Percentiles rank a stretch among this genome's conserved stretches.
phyloP scores from a whole-genome alignment of 345 rosid genomes.

The Aquilaria yunnanensis region DNA sequence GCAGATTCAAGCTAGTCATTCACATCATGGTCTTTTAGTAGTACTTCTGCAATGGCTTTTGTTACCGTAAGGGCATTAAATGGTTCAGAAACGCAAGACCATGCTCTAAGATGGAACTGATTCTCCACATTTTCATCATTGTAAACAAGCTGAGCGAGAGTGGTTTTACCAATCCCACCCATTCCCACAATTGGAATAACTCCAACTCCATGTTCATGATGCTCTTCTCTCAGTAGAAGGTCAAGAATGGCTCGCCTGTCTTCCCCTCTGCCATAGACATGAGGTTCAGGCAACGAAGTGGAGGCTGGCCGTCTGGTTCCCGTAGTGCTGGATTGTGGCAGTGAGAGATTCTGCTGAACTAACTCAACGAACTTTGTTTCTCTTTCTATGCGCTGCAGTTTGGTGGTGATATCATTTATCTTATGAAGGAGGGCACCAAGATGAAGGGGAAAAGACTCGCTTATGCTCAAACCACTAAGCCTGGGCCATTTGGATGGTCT shows the following conservation, averaged over 20 bases:
- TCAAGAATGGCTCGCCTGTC: conserved; percentile 17
- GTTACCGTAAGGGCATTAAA: conserved; percentile 5
- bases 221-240: conserved; percentile 3
- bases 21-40: neutral
- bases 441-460: neutral
- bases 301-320: conserved; percentile 12
- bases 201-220: too few species aligned
- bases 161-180: too few species aligned
- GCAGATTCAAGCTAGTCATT: neutral
- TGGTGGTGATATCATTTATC: neutral
- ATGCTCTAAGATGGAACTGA: conserved; percentile 7
- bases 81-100: conserved; percentile 12
- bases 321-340: neutral
- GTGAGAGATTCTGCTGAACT: too few species aligned
- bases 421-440: conserved; percentile 2
- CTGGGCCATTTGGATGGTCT: neutral
- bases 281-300: conserved; percentile 5
- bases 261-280: conserved; percentile 20
- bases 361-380: too few species aligned
- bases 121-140: conserved; percentile 4
- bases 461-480: conserved; percentile 13
- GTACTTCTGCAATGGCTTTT: conserved; percentile 1
- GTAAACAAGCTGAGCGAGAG: neutral
- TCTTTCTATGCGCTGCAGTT: too few species aligned
- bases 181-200: too few species aligned